Evolutionary conservation across 1,139 yeast genomes (phyloP), one percentile per base, ranked within the genome.

Genomic region (Suhomyces atakaporum): DNA sequence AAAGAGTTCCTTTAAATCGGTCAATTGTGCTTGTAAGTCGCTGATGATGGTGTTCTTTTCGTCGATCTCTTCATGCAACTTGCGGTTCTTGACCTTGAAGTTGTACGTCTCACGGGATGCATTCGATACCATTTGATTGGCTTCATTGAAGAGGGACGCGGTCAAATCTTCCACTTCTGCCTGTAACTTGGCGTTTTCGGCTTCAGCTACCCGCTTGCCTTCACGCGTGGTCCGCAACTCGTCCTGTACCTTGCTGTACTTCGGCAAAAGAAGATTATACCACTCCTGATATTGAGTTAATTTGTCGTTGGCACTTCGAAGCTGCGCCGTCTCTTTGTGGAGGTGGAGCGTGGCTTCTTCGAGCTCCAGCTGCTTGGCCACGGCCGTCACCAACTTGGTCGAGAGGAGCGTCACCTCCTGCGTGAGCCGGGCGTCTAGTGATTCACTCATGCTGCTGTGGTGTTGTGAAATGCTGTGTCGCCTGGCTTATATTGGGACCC

Each of bases 81-180:
- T 81, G 35, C 70, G 63, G 50, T 80, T 82, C 44, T 75, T 71
- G 28, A 71, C 58, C 45, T 77, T 77, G 43, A 68, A 67, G 35
- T 71, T 75, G 49, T 75, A 69, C 9, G 79, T 71, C 47, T 78
- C 84, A 46, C 75, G 64, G 40, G 82, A 75, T 1, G 92, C 94
- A 46, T 77, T 76, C 41, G 79, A 77, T 10, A 86, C 95, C 85
- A 84, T 84, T 33, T 73, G 72, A 54, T 85, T 85, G 14, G 95
- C 95, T 53, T 85, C 92, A 49, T 78, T 82, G 56, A 86, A 86
- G 28, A 86, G 62, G 2, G 88, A 78, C 2, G 81, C 87, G 1
- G 88, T 77, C 36, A 87, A 65, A 29, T 86, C 95, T 54, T 84
- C 92, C 19, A 86, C 84, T 55, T 87, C 95, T 13, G 70, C 75